Percentiles rank a stretch among this genome's conserved stretches.
Conservation (phyloP, 31 red algal genomes). For the Asparagopsis taxiformis region DNA sequence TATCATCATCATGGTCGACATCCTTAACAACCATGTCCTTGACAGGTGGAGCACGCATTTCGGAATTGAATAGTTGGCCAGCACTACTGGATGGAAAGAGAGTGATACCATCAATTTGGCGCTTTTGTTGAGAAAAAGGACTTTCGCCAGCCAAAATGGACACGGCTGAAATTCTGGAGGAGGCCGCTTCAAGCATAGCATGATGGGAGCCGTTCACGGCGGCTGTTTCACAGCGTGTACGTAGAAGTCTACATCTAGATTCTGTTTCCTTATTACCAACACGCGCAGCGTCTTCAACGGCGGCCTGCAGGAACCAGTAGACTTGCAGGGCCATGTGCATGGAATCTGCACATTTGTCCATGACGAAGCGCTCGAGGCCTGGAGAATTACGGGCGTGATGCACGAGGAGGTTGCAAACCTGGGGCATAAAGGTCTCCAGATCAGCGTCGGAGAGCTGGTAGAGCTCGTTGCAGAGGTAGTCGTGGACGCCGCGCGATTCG, state of each 20-base stretch:
- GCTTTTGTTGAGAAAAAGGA: conserved; percentile 38
- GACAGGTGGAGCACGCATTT: conserved; percentile 4
- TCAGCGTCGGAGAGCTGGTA: conserved; percentile 91
- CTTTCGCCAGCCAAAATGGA: conserved; percentile 48
- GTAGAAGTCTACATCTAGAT: conserved; percentile 53
- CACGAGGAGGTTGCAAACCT: conserved; percentile 98
- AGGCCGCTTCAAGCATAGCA: conserved; percentile 58
- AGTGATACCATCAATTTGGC: neutral
- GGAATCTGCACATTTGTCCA: conserved; percentile 97
- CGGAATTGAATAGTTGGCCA: conserved; percentile 11
- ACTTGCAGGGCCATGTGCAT: conserved; percentile 99
- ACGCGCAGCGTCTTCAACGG: conserved; percentile 87
- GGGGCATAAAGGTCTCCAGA: conserved; percentile 96
- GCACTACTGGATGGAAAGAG: conserved; percentile 71
- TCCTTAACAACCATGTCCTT: conserved; percentile 1
- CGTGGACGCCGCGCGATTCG: conserved; percentile 85
- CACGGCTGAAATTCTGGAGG: conserved; percentile 31
- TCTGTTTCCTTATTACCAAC: conserved; percentile 36
- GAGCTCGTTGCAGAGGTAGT: conserved; percentile 99
- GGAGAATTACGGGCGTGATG: conserved; percentile 83
- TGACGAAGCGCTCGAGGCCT: conserved; percentile 94
- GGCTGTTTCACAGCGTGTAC: conserved; percentile 94
- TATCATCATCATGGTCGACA: neutral
- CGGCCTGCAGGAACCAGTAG: conserved; percentile 99
- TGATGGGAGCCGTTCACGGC: conserved; percentile 93